Evolutionary conservation across 2,329 filamentous ascomycete species (phyloP), one percentile per base, ranked within the genome.

Genomic region (Ophiocordyceps unilateralis): DNA sequence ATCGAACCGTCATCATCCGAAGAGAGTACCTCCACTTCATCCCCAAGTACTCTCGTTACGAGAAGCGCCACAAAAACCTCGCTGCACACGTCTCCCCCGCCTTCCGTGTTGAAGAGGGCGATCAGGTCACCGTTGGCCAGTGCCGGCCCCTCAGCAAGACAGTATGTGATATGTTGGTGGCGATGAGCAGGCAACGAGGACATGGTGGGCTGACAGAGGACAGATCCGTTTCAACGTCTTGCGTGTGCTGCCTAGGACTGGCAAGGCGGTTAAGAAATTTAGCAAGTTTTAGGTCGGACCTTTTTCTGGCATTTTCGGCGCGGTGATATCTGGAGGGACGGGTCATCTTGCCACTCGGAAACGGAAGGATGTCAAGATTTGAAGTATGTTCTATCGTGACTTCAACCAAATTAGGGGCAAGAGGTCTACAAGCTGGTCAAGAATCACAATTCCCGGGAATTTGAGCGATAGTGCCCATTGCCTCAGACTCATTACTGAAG

Each of bases 61-160:
- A 98, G 86, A 96, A 95, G 83, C 81, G 91, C 69, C 91, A 98
- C 85, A 95, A 95, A 83, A 98, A 98, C 82, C 78, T 98, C 55
- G 86, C 91, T 63, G 91, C 89, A 57, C 91, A 98, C 80, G 89
- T 96, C 62, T 95, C 88, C 54, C 91, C 91, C 60, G 89, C 89
- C 69, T 98, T 98, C 87, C 91, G 91, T 94, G 88, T 96, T 60
- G 84, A 93, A 76, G 89, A 96, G 68, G 93, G 91, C 80, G 91
- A 98, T 73, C 83, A 89, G 74, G 93, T 98, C 61, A 94, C 89
- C 60, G 89, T 98, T 69, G 91, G 91, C 73, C 91, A 98, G 78
- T 98, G 91, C 85, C 78, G 91, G 70, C 91, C 91, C 63, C 78
- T 98, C 62, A 88, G 81, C 84, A 98, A 98, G 85, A 98, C 91